These are phyloP conservation scores for Tothia fuscella DNA, from an alignment of 2,329 filamentous ascomycete genomes.

Conservation along the genomic window DNA sequence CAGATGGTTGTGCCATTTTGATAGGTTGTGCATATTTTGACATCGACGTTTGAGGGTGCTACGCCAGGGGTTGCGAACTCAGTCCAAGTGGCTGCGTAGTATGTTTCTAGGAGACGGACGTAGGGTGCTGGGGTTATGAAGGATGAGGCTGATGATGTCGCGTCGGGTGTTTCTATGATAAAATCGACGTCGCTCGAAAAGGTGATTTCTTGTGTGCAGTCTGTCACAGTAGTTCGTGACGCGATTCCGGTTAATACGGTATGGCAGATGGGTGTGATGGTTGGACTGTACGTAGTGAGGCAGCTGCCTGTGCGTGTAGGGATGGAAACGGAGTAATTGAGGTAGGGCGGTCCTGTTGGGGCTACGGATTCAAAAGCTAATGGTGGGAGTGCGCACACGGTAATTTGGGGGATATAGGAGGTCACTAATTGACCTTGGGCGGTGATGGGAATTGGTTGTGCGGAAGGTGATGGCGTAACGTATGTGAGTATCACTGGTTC, in stretches of 20 bases:
- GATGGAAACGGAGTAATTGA: background rate
- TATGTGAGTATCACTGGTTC: background rate
- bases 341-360: background rate
- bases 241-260: slow-evolving; percentile 31
- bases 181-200: slow-evolving; percentile 30
- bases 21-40: background rate
- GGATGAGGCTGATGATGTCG: background rate
- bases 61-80: background rate
- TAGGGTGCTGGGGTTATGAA: background rate
- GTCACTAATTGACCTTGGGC: slow-evolving; percentile 5
- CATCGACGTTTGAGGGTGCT: background rate
- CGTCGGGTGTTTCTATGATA: background rate
- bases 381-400: slow-evolving; percentile 4
- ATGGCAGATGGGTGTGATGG: slow-evolving; percentile 31
- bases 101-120: background rate
- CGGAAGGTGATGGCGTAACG: slow-evolving; percentile 9
- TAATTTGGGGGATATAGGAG: slow-evolving; percentile 6
- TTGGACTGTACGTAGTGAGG: slow-evolving; percentile 29
- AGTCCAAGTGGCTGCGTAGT: background rate
- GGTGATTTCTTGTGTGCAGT: slow-evolving; percentile 33
- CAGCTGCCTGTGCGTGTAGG: slow-evolving; percentile 21
- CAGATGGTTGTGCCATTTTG: background rate
- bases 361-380: background rate
- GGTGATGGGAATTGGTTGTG: slow-evolving; percentile 9
- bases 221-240: slow-evolving; percentile 28